phyloP scores from a whole-genome alignment of 73 alveolate species.

The Uronychia binucleata region DNA sequence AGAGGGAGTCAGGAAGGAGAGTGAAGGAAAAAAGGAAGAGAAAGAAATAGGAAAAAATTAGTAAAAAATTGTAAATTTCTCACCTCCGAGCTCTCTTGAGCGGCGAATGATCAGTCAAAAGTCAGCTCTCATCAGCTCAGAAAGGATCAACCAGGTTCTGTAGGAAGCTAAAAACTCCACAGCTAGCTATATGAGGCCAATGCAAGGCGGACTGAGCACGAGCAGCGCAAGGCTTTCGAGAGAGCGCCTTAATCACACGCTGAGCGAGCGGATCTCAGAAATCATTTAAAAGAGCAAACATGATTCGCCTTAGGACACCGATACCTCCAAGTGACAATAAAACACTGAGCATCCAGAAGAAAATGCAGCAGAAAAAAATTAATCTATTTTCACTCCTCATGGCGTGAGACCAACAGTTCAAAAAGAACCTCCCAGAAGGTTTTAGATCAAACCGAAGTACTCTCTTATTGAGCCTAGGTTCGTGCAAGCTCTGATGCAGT shows the following conservation, averaged over 20 bases:
- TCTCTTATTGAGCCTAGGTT: not conserved
- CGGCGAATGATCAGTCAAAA: too few species aligned
- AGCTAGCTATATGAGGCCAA: not conserved
- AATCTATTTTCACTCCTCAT: too few species aligned
- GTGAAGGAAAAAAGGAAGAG: not conserved
- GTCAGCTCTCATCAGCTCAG: not conserved
- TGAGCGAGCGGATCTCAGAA: not conserved
- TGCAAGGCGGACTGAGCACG: not conserved
- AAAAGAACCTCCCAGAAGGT: not conserved
- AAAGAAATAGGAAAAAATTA: too few species aligned
- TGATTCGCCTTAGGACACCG: too few species aligned
- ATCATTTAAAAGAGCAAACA: not conserved
- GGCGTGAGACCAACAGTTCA: too few species aligned
- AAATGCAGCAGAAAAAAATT: too few species aligned
- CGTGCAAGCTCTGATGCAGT: not conserved
- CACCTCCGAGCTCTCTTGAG: too few species aligned
- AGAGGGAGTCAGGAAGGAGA: not conserved
- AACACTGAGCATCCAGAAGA: too few species aligned
- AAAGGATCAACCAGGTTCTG: not conserved
- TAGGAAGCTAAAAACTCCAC: not conserved
- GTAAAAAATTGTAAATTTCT: too few species aligned
- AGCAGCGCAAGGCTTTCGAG: not conserved
- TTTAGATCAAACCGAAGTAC: not conserved
- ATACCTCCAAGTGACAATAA: too few species aligned
- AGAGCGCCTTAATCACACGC: not conserved